Evolutionary conservation across 805 yeast genomes (phyloP), one percentile per base, ranked within the genome.

Genomic region (Zygosaccharomyces pseudorouxii): DNA sequence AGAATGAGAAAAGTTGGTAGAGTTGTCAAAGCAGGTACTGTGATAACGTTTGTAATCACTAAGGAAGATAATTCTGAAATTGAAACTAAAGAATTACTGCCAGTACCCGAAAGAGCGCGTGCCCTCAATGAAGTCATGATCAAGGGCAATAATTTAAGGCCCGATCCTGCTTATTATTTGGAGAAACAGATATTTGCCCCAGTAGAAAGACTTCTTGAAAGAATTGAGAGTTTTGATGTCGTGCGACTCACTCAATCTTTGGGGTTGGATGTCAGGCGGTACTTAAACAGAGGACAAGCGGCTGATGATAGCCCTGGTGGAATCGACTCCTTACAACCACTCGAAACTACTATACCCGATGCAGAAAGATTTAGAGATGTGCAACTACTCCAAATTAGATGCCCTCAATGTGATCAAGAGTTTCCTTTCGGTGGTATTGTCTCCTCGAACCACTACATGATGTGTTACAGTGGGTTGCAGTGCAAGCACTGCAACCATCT

Each of bases 161-260:
- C 93, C 1, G 99, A 93, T 67, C 76, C 86, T 1, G 75, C 72
- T 35, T 90, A 78, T 62, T 93, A 93, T 64, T 71, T 92, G 56
- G 93, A 84, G 55, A 86, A 89, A 64, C 99, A 93, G 68, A 78
- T 93, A 8, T 80, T 86, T 59, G 89, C 95, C 2, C 97, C 97
- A 3, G 82, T 93, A 8, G 95, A 88, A 63, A 81, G 99, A 68
- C 73, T 93, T 46, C 72, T 92, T 37, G 95, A 84, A 55, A 79
- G 84, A 52, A 82, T 93, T 46, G 95, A 89, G 55, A 97, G 98
- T 37, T 77, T 86, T 53, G 97, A 92, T 62, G 74, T 82, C 59
- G 80, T 81, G 42, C 77, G 93, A 55, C 74, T 93, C 35, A 95
- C 96, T 3, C 75, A 76, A 40, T 75, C 84, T 2, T 72, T 93